Conservation (phyloP, 2,329 filamentous ascomycete species). For the Colletotrichum higginsianum region DNA sequence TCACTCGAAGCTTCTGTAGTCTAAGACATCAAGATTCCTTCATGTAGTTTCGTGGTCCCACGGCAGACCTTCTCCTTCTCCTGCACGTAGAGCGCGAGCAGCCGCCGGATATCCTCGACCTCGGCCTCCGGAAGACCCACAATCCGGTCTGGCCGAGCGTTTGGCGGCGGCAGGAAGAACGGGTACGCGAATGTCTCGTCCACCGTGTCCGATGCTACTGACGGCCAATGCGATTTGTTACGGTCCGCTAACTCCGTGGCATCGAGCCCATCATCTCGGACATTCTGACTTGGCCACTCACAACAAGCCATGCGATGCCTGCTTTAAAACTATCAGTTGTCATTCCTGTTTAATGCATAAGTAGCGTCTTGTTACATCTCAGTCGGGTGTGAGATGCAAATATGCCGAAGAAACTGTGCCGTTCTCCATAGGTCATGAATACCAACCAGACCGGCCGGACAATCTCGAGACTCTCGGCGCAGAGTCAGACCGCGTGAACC, state of each 20-base stretch:
- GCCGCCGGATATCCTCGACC: slow-evolving; percentile 82
- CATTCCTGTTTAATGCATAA: too few species aligned
- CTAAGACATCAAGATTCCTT: slow-evolving; percentile 58
- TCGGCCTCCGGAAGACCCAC: slow-evolving; percentile 80
- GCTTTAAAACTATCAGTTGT: too few species aligned
- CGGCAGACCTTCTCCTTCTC: slow-evolving; percentile 89
- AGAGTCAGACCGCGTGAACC: background rate
- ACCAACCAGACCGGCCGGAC: too few species aligned
- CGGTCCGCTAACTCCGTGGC: background rate
- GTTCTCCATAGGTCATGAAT: too few species aligned
- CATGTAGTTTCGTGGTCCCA: slow-evolving; percentile 76
- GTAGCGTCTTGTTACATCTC: too few species aligned
- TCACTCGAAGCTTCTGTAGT: too few species aligned
- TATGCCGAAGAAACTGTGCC: too few species aligned
- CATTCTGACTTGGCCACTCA: too few species aligned
- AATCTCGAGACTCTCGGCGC: too few species aligned
- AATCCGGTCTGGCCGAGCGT: slow-evolving; percentile 77
- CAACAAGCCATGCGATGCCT: too few species aligned
- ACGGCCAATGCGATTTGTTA: slow-evolving; percentile 33
- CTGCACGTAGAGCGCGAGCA: slow-evolving; percentile 84
- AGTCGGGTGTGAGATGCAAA: too few species aligned
- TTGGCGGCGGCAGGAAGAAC: slow-evolving; percentile 77
- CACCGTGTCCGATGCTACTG: slow-evolving; percentile 42
- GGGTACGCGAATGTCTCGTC: slow-evolving; percentile 77
- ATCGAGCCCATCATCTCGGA: too few species aligned